A percentile compares a stretch with the other conserved stretches of the same genome.
Conservation (phyloP, 768 basidiomycete genomes). For the Hericium rajendrae region DNA sequence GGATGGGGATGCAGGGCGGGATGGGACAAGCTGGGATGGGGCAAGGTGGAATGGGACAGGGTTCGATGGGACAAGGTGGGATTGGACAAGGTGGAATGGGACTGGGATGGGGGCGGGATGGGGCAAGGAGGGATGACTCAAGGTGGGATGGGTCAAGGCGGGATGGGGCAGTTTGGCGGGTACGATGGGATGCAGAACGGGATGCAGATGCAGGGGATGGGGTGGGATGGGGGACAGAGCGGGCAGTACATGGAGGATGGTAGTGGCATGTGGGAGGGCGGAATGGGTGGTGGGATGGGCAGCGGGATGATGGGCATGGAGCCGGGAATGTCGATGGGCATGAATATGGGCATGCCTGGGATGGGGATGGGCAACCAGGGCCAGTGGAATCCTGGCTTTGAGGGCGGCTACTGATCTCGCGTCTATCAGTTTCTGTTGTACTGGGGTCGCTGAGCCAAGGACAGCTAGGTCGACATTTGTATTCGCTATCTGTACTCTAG, state of each 20-base stretch:
- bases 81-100: too few relatives aligned
- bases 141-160: too few relatives aligned
- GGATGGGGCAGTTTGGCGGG: slow-evolving; percentile 4
- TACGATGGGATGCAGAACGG: not conserved
- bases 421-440: too few relatives aligned
- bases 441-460: too few relatives aligned
- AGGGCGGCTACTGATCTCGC: slow-evolving; percentile 4
- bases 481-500: too few relatives aligned
- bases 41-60: too few relatives aligned
- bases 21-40: too few relatives aligned
- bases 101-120: too few relatives aligned
- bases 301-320: slow-evolving; percentile 36
- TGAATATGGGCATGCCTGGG: slow-evolving; percentile 13
- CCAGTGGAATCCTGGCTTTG: slow-evolving; percentile 8
- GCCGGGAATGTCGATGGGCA: slow-evolving; percentile 21
- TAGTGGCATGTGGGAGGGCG: slow-evolving; percentile 10
- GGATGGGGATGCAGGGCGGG: slow-evolving; percentile 33
- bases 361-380: slow-evolving; percentile 14
- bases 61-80: too few relatives aligned
- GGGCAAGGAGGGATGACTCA: too few relatives aligned
- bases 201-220: slow-evolving; percentile 3
- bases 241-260: slow-evolving; percentile 17
- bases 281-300: slow-evolving; percentile 29
- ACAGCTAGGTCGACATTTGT: too few relatives aligned
- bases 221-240: slow-evolving; percentile 25